These are phyloP conservation scores for Amanita phalloides DNA, from an alignment of 768 basidiomycete genomes.

Conservation along the genomic window DNA sequence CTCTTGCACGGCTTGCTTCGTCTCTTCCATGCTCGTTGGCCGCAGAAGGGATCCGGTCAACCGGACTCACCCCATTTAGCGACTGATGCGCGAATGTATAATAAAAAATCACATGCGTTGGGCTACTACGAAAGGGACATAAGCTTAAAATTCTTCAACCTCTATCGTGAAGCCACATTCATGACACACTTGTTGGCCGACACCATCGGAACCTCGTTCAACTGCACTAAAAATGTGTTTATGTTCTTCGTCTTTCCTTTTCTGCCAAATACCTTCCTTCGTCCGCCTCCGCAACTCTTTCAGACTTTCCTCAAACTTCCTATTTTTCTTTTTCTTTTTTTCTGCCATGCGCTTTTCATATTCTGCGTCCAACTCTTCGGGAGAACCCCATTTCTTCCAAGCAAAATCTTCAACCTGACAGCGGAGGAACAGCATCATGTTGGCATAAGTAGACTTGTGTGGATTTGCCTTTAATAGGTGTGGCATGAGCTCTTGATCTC, in stretches of 20 bases:
- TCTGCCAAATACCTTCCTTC: conserved; percentile 84
- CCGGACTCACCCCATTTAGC: background rate
- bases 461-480: conserved; percentile 93
- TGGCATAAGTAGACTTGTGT: conserved; percentile 89
- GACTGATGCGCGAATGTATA: background rate
- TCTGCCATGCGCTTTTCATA: conserved; percentile 69
- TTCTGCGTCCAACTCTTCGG: conserved; percentile 84
- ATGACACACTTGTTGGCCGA: conserved; percentile 66
- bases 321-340: conserved; percentile 85
- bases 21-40: conserved; percentile 15
- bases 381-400: conserved; percentile 96
- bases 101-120: background rate
- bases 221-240: conserved; percentile 68
- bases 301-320: conserved; percentile 89
- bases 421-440: conserved; percentile 98
- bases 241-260: conserved; percentile 80
- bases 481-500: conserved; percentile 85
- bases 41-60: background rate
- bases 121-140: background rate
- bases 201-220: conserved; percentile 41
- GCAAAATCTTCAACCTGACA: conserved; percentile 95
- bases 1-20: conserved; percentile 30
- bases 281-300: conserved; percentile 77
- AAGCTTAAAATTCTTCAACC: conserved; percentile 62
- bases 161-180: conserved; percentile 89